Evolutionary conservation across 768 basidiomycete species (phyloP).

Genomic region (Mycena alexandri): DNA sequence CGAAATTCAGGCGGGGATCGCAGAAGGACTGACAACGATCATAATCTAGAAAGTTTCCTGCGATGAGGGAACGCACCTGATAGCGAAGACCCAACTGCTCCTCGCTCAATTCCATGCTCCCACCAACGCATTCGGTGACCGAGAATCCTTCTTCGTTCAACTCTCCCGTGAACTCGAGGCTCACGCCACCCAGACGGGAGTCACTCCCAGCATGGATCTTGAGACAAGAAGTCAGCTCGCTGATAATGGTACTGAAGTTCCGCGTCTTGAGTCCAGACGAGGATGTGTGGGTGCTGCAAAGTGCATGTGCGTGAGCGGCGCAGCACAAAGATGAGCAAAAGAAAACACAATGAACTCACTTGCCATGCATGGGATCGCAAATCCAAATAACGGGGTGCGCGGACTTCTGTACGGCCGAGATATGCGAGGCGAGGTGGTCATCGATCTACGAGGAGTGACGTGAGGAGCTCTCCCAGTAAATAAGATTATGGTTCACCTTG

Average conservation of each 20-base stretch:
- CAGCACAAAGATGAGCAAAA: background rate
- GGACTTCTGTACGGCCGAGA: slow-evolving; percentile 81
- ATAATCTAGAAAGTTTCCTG: too few species aligned
- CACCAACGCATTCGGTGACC: slow-evolving; percentile 97
- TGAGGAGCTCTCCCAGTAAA: too few species aligned
- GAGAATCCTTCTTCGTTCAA: slow-evolving; percentile 91
- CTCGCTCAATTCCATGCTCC: slow-evolving; percentile 94
- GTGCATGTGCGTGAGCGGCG: background rate
- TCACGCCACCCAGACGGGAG: slow-evolving; percentile 87
- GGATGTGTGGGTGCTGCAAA: slow-evolving; percentile 82
- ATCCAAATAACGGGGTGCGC: slow-evolving; percentile 94
- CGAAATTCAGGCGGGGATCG: slow-evolving; percentile 94
- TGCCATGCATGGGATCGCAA: slow-evolving; percentile 99
- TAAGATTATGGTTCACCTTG: slow-evolving; percentile 63
- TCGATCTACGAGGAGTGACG: slow-evolving; percentile 66
- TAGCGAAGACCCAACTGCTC: slow-evolving; percentile 92
- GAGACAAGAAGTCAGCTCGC: slow-evolving; percentile 86
- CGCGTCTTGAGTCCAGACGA: slow-evolving; percentile 88
- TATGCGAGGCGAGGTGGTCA: slow-evolving; percentile 81
- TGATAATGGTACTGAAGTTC: slow-evolving; percentile 89
- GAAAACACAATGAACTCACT: slow-evolving; percentile 65
- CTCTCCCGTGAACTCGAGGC: slow-evolving; percentile 94
- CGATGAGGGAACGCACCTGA: slow-evolving; percentile 61
- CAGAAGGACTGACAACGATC: slow-evolving; percentile 77
- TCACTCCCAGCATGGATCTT: slow-evolving; percentile 79